Evolutionary conservation across 805 yeast genomes (phyloP).

Genomic region (Brettanomyces naardenensis): DNA sequence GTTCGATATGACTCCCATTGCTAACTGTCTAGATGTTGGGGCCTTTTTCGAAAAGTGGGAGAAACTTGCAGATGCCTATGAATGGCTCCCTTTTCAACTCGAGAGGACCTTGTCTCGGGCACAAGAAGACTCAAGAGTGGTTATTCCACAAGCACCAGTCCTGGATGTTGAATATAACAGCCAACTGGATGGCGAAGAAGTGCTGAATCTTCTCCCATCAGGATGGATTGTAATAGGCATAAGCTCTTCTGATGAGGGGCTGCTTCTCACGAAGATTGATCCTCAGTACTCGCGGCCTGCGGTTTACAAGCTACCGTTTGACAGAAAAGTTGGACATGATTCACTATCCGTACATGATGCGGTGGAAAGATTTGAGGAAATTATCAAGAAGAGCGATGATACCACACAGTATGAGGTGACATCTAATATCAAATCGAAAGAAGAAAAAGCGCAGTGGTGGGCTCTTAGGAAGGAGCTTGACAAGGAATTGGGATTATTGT

Average conservation of each 20-base stretch:
- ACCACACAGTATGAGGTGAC: conserved; percentile 52
- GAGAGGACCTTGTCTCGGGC: not conserved
- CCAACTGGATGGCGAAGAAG: not conserved
- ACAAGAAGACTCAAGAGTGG: not conserved
- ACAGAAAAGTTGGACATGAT: not conserved
- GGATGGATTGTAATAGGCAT: not conserved
- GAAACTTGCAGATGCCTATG: no score
- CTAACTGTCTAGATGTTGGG: no score
- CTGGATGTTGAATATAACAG: not conserved
- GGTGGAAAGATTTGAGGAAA: conserved; percentile 34
- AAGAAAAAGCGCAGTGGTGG: conserved; percentile 77
- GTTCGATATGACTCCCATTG: no score
- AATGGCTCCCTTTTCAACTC: no score
- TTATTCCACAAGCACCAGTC: not conserved
- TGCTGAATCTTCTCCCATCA: not conserved
- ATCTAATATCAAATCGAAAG: conserved; percentile 41
- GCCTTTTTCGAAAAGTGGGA: no score
- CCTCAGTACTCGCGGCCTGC: not conserved
- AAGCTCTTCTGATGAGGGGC: no score
- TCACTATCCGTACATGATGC: conserved; percentile 36
- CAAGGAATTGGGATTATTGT: conserved; percentile 38
- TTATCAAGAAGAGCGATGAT: conserved; percentile 53
- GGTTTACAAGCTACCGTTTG: not conserved
- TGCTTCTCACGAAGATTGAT: not conserved
- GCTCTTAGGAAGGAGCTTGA: conserved; percentile 55